Evolutionary conservation across 129 eudicot species (phyloP), one percentile per base, ranked within the genome.

Genomic region (Ambrosia artemisiifolia): DNA sequence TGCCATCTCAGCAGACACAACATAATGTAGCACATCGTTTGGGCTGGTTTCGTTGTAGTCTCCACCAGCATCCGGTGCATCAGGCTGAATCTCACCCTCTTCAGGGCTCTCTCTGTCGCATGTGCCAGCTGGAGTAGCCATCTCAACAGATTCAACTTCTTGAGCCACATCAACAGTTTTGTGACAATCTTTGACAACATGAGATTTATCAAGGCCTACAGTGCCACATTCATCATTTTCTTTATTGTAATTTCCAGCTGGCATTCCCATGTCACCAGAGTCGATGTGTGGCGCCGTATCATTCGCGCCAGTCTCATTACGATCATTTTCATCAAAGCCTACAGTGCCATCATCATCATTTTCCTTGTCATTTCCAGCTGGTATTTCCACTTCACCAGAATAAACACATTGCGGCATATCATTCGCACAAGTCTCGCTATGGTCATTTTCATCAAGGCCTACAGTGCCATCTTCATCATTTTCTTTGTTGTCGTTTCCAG

Each of bases 331-430:
- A 7, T 40, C 38, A 35, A 24, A 1, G 28, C 28, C 28, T 24
- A 24, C 6, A 35, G 4, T 35, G 6, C 9, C 44, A 40, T 40
- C 11, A 40, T 56, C 36, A 24, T 28, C 63, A 24, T 33, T 60
- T 60, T 60, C 65, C 32, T 60, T 60, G 61, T 54, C 44, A 42
- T 59, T 34, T 14, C 53, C 69, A 59, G 63, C 75, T 44, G 51
- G 75, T 50, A 9, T 33, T 68, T 32, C 42, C 48, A 56, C 30
- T 9, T 66, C 49, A 66, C 34, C 74, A 14, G 36, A 42, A 57
- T 65, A 46, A 1, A 4, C 48, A 11, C 28, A 32, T 17, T 11
- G 67, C 11, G 3, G 57, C 72, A 75, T 16, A 38, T 65, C 73
- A 51, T 0, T 9, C 1, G 49, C 68, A 32, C 67, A 24, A 2